Evolutionary conservation across 768 basidiomycete genomes (phyloP), one percentile per base, ranked within the genome.

Genomic region (Pisolithus tinctorius): DNA sequence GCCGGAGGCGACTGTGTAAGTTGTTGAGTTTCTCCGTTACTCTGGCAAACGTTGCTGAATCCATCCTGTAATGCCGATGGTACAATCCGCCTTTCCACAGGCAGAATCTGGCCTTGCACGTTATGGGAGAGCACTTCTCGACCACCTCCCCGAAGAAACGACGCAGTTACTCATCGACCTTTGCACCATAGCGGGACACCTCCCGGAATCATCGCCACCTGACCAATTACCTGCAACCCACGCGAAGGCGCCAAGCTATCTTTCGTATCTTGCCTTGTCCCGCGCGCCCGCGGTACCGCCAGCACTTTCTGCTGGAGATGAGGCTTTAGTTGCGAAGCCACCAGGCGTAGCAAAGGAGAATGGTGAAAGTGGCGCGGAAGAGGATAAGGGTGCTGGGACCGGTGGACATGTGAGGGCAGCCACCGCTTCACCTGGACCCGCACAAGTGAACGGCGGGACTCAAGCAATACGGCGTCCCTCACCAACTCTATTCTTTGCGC

Each of bases 91-190:
- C 14, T n/a, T 53, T 34, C n/a, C 23, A n/a, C 52, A 90, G 93
- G 88, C 92, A 0, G 89, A 93, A 66, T 86, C 78, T 42, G 91
- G 92, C 61, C 71, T 97, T 14, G 83, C 88, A 6, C 75, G 88
- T 39, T 96, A 98, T 63, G 95, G 94, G 2, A 83, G 88, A 6
- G 86, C 86, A 0, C 78, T 99, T 72, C 76, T 99, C 0, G 79
- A 81, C 6, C 82, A 80, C 42, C 78, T 93, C 4, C 93, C 95
- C 0, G 79, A 85, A 52, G 91, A 92, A 61, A 94, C 94, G 0
- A 98, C 95, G 0, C 81, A 88, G 49, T 76, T 99, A 0, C 77
- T 98, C 6, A 91, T 95, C 47, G 94, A 98, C 57, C 75, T 98
- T 0, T 97, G 95, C 63, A 89, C 93, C 0, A 83, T 82, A 11